Base-by-base conservation (phyloP, 495 filamentous ascomycete genomes). In the Daldinia concentrica region DNA sequence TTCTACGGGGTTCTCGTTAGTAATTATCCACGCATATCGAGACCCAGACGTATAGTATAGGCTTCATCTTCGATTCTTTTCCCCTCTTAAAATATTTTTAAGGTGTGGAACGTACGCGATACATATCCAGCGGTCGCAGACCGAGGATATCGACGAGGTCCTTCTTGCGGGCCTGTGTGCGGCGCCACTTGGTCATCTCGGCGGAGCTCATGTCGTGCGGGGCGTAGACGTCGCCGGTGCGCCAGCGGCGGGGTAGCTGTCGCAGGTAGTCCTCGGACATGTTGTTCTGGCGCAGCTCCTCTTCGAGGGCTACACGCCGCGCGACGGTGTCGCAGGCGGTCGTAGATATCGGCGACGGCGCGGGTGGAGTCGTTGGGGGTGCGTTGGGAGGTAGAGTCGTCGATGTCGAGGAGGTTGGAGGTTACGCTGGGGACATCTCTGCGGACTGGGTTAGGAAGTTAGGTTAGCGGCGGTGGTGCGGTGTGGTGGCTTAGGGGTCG, bases 111-210 rank as follows among this genome's bases (percentile, higher is more conserved):
- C 87, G 48, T 80, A 96, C 94, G 82, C 91, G 92, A 76, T 97
- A 98, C 76, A 94, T 88, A 61, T 91, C 87, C 55, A 94, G 69
- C 14, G 95, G 96, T 66, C 94, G 90, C 48, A 98, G 80, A 19
- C 90, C 90, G 79, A 98, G 78, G 29, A 89, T 79, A 80, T 98
- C 94, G 73, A 98, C 89, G 24, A 88, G 86, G 81, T 99, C 96
- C 74, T 81, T 82, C 73, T 83, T 79, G 66, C 82, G 83, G 17
- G 50, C 4, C 60, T 64, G 64, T 48, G 19, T 58, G 57, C 58
- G 51, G 43, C 73, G 69, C 84, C 88, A 91, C 81, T 91, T 93
- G 78, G 77, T 81, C 88, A 90, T 90, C 85, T 97, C 93, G 61
- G 81, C 78, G 7, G 88, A 81, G 63, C 86, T 90, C 59, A 99